Base-by-base conservation (phyloP, 2,329 filamentous ascomycete species). In the Botryotinia calthae region DNA sequence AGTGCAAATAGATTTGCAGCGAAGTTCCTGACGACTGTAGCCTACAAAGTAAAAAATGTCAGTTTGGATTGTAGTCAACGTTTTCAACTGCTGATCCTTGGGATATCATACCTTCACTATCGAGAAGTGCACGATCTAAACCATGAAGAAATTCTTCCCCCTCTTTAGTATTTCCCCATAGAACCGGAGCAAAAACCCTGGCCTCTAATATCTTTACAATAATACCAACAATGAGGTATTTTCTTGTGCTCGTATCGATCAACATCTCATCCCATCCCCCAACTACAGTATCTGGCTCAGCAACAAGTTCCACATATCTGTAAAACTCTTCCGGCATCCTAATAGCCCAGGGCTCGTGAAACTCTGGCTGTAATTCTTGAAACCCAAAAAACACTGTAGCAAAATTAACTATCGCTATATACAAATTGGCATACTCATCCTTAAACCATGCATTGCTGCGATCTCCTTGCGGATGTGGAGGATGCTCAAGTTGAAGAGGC, bases 241-340 rank as follows among this genome's bases (percentile, higher is more conserved):
- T 76, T 67, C 79, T 76, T 67, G 76, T 71, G 22, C 22, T 46
- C 28, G 66, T 73, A 71, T 77, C 64, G 59, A 59, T 71, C 31
- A 80, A 66, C n/a, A 80, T 59, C 18, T 70, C 68, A 66, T 80
- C 75, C 78, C 78, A 80, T 34, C 75, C 76, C 14, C 73, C 76
- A 59, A 37, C 46, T n/a, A 40, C 58, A 6, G 73, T 68, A 72
- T 79, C 76, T 16, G 74, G 73, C 70, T 78, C 76, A 16, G 76
- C 76, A 40, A 79, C 76, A 42, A 73, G 48, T 37, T 75, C 72
- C 8, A 75, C 73, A 70, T 76, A 79, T 4, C 51, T 70, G 0
- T 76, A 20, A 59, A 79, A 80, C 68, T 78, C 75, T 14, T 64
- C 58, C 12, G 70, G 73, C 65, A 76, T 68, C 5, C 68, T 48